Conservation (phyloP, 257 asterid species). For the Solanum tarapatanum region DNA sequence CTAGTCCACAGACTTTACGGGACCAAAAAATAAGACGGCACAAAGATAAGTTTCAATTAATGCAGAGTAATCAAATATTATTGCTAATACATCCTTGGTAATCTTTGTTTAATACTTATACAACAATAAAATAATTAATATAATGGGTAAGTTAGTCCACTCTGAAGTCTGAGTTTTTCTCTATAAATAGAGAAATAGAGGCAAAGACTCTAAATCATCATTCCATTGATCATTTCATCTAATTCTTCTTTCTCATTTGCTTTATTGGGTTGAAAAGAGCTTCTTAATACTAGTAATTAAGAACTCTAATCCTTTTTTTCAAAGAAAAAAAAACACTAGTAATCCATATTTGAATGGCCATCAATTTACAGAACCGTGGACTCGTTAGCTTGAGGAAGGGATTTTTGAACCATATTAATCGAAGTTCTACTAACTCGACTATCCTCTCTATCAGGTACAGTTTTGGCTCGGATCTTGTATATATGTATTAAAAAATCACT, state of each 20-base stretch:
- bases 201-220: background rate
- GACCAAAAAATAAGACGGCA: background rate
- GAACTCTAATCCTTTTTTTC: background rate
- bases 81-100: background rate
- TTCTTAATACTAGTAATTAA: background rate
- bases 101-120: background rate
- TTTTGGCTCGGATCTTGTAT: background rate
- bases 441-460: background rate
- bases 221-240: background rate
- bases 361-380: slow-evolving; percentile 1
- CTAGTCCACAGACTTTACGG: background rate
- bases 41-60: background rate
- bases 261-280: background rate
- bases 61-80: background rate
- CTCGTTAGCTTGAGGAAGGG: background rate
- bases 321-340: background rate
- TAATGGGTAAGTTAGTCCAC: background rate
- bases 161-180: background rate
- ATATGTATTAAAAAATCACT: background rate
- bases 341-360: background rate
- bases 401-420: slow-evolving; percentile 1
- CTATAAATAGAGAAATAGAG: background rate
- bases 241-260: background rate
- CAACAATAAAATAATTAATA: background rate
- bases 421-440: background rate